Evolutionary conservation across 2,329 filamentous ascomycete species (phyloP), one percentile per base, ranked within the genome.

Genomic region (Aspergillus tubingensis): DNA sequence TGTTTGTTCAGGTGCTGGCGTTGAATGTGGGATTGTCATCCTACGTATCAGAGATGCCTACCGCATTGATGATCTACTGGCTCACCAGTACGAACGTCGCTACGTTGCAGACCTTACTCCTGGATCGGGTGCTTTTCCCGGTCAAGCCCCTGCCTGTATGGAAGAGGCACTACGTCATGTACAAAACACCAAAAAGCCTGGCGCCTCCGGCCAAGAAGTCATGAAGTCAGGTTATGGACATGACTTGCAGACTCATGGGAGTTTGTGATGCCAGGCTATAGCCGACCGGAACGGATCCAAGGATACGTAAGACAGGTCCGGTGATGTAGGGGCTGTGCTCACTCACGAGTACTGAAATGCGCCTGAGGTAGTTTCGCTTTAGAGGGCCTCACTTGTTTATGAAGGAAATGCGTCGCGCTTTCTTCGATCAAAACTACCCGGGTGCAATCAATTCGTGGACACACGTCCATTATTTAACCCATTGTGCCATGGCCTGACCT

Each of bases 31-130:
- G 76, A 3, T 7, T 68, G 10, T 65, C 72, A 5, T 66, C 68
- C 11, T 76, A 66, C 44, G 27, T 66, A 21, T 66, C 68, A 61
- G 64, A 78, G 38, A 70, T 82, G 61, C 82, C 82, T 5, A 69
- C 70, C 27, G 81, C 78, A 0, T 71, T 83, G 60, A 66, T 83
- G 67, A 65, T 83, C 6, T 84, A 83, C 65, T 84, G 82, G 82
- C 79, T 82, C 32, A 77, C 74, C 3, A 82, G 79, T 60, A 75
- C 74, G 27, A 70, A 74, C 60, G 62, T 78, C 47, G 80, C 79
- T 43, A 79, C 74, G 32, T 54, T 75, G 15, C 80, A 83, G 65
- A 71, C 69, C 3, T 62, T 65, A 55, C 23, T 80, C 17, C 60
- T 82, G 63, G 73, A 78, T 21, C 76, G 71, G 52, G 68, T 76